Percentiles rank a stretch among this genome's conserved stretches.
Evolutionary conservation across 2,329 filamentous ascomycete genomes (phyloP).

Genomic region (Phialocephala subalpina): DNA sequence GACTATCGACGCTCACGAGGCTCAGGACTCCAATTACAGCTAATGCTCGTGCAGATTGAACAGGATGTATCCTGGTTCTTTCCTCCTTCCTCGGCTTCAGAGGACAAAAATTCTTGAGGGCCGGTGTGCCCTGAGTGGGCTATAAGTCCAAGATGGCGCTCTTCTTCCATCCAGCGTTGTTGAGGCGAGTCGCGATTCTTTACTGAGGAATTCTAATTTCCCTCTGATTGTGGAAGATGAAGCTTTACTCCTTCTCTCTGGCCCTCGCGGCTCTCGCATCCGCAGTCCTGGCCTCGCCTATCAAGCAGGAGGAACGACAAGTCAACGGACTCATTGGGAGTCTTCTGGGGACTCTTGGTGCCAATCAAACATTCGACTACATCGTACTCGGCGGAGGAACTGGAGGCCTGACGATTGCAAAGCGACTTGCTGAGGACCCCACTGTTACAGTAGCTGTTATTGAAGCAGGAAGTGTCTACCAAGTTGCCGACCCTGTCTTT

Average conservation of each 20-base stretch:
- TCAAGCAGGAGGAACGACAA: slow-evolving; percentile 7
- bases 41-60: no score
- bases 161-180: no score
- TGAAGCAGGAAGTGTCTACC: slow-evolving; percentile 28
- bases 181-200: no score
- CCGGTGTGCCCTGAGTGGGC: no score
- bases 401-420: slow-evolving; percentile 26
- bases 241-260: background rate
- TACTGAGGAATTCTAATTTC: background rate
- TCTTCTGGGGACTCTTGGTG: slow-evolving; percentile 6
- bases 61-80: no score
- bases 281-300: background rate
- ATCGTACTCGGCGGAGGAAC: slow-evolving; percentile 25
- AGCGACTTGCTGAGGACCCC: slow-evolving; percentile 23
- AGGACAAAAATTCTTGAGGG: no score
- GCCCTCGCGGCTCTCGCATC: background rate
- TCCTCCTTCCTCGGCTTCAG: no score
- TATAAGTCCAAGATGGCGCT: no score
- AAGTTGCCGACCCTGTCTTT: slow-evolving; percentile 13
- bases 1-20: no score
- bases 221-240: background rate
- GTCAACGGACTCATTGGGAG: slow-evolving; percentile 2
- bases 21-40: no score
- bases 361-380: slow-evolving; percentile 20
- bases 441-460: slow-evolving; percentile 25